Evolutionary conservation across 495 filamentous ascomycete species (phyloP), one percentile per base, ranked within the genome.

Genomic region (Achaetomiella virescens): DNA sequence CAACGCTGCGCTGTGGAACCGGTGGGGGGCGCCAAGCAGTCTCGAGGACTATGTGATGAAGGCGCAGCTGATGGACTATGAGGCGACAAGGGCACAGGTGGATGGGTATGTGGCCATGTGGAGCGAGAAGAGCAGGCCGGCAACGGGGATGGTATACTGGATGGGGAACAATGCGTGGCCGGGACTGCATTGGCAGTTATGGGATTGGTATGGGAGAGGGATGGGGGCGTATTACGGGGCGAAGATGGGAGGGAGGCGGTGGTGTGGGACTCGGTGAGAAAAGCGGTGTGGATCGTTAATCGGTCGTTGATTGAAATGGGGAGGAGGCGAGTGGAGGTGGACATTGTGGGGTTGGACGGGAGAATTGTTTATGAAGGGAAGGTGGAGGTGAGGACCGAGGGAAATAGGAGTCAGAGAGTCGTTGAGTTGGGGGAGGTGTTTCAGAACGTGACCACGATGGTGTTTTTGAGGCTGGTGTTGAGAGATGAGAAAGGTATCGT

Each of bases 81-180:
- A 87, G 59, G 81, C 81, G 5, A 84, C 79, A 2, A 66, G 82
- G 5, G 70, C 82, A 0, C 70, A 85, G 61, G 84, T 80, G 59
- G 84, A 87, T 59, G 81, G 70, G 0, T 84, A 77, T 53, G 69
- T 73, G 0, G 68, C 76, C 14, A 67, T 73, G 0, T 82, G 80
- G 70, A 81, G 66, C 54, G 76, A 74, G 0, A 63, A 70, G 10
- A 11, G 12, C 5, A 68, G 77, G 0, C 76, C 81, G 3, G 81
- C 84, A 0, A 85, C 82, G 0, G 83, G 84, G 0, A 18, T 81
- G 37, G 77, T 87, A 6, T 87, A 87, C 67, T 86, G 84, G 84
- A 87, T 86, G 84, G 58, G 84, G 57, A 85, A 83, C 55, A 77
- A 77, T 45, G 83, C 83, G 0, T 86, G 82, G 78, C 83, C 84